Evolutionary conservation across 208 protist genomes (phyloP), one percentile per base, ranked within the genome.

Genomic region (Entamoeba histolytica): DNA sequence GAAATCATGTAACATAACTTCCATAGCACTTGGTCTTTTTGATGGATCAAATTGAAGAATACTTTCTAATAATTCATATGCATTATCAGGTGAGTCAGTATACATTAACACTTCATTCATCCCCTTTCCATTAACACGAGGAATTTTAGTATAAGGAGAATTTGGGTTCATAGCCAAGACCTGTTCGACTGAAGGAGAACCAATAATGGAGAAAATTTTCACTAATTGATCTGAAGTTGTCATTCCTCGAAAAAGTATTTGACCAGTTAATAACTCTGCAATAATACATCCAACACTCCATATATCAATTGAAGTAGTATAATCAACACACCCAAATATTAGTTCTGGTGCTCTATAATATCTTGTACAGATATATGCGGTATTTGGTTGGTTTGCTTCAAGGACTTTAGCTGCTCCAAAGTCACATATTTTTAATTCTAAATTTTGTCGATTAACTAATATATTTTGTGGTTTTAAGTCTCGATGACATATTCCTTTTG

Each of bases 201-300:
- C 96, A 47, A 95, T 93, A 0, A 97, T 92, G 69, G 95, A 49
- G 31, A 97, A 93, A 49, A 97, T 96, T 19, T 51, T 93, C 23
- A 73, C 35, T 1, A 97, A 50, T 91, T 97, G 95, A 55, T 97
- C 95, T n/a, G 95, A 94, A 19, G 95, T 95, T 4, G 94, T 95
- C 31, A 73, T 91, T 19, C 98, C 98, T 5, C 97, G 97, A 93
- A 98, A 98, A 50, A 98, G 97, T 39, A 98, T 97, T 91, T 98
- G 97, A 4, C 97, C 97, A 14, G 96, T 94, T 14, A 99, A 94
- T 23, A 99, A 94, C 95, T 99, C 98, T 0, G 97, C 98, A 5
- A 99, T 94, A 93, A 99, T 99, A 96, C 98, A 99, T 6, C 98
- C 98, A 7, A 99, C 96, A 0, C 97, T 97, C 98, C 98, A 99